Conservation (phyloP, 306 rosid species). For the Rosa lucieae region DNA sequence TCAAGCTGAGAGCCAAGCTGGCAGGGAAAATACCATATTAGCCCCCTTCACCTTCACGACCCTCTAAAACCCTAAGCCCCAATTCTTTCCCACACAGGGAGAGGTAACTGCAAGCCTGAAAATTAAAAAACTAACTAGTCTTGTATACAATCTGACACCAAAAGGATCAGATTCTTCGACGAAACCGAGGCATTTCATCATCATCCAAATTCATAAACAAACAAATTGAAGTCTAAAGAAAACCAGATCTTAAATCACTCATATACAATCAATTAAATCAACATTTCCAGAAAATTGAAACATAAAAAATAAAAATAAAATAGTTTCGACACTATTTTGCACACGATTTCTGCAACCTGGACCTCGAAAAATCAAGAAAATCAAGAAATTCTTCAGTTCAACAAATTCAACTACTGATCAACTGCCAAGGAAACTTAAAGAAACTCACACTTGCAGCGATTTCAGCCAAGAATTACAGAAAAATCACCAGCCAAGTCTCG, state of each 20-base stretch:
- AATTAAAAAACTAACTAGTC: background rate
- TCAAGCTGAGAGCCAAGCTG: conserved; percentile 8
- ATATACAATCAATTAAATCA: background rate
- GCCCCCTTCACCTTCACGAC: conserved; percentile 10
- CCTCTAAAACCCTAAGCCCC: conserved; percentile 31
- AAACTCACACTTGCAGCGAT: conserved; percentile 2
- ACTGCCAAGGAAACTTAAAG: background rate
- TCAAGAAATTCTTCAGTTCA: background rate
- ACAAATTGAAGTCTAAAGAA: background rate
- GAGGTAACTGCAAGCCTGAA: background rate
- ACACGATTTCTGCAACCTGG: background rate
- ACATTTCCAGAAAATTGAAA: background rate
- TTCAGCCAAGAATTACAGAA: background rate
- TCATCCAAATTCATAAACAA: conserved; percentile 3
- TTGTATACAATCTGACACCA: background rate
- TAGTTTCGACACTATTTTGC: background rate
- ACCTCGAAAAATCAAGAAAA: background rate
- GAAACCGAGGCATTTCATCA: conserved; percentile 20
- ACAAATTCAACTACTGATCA: background rate
- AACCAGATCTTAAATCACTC: background rate
- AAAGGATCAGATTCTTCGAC: conserved; percentile 4
- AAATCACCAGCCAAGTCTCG: background rate
- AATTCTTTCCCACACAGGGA: background rate
- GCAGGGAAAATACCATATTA: conserved; percentile 22
- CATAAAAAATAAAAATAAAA: background rate